A percentile compares a stretch with the other conserved stretches of the same genome.
Conservation (phyloP, 2,329 filamentous ascomycete genomes). For the Fusarium irregulare region DNA sequence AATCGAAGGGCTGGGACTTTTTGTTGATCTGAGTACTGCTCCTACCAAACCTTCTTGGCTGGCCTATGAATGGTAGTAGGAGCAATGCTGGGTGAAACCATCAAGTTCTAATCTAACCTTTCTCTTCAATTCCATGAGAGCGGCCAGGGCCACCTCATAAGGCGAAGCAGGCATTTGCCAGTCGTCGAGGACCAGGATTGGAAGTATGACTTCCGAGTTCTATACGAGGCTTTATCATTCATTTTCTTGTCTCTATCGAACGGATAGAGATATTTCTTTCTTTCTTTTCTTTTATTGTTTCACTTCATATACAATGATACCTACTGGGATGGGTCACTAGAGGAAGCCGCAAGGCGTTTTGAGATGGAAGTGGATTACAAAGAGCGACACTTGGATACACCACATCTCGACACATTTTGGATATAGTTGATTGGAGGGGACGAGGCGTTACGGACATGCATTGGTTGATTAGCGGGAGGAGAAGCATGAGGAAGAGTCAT, state of each 20-base stretch:
- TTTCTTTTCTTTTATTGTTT: conserved; percentile 42
- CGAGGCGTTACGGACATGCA: conserved; percentile 39
- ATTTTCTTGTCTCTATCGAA: conserved; percentile 40
- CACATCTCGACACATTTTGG: conserved; percentile 44
- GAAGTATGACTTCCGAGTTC: conserved; percentile 9
- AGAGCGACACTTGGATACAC: conserved; percentile 49
- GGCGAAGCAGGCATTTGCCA: conserved; percentile 54
- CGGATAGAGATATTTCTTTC: conserved; percentile 33
- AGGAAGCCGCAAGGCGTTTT: conserved; percentile 57
- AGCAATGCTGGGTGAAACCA: conserved; percentile 32
- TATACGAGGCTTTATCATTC: conserved; percentile 26
- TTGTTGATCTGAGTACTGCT: conserved; percentile 76
- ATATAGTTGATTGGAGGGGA: conserved; percentile 35
- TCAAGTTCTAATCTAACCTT: conserved; percentile 35
- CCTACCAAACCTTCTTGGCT: conserved; percentile 48
- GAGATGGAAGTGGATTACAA: conserved; percentile 41
- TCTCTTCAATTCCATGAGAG: conserved; percentile 39
- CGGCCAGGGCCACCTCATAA: conserved; percentile 44
- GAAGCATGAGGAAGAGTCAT: conserved; percentile 27
- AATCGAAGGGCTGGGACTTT: conserved; percentile 90
- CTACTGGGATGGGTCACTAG: conserved; percentile 52
- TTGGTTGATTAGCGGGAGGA: conserved; percentile 26
- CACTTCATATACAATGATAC: conserved; percentile 49
- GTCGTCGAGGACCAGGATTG: conserved; percentile 40
- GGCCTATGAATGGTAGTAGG: conserved; percentile 52